Base-by-base conservation (phyloP, 169 alveolate genomes). In the Plasmodium coatneyi region DNA sequence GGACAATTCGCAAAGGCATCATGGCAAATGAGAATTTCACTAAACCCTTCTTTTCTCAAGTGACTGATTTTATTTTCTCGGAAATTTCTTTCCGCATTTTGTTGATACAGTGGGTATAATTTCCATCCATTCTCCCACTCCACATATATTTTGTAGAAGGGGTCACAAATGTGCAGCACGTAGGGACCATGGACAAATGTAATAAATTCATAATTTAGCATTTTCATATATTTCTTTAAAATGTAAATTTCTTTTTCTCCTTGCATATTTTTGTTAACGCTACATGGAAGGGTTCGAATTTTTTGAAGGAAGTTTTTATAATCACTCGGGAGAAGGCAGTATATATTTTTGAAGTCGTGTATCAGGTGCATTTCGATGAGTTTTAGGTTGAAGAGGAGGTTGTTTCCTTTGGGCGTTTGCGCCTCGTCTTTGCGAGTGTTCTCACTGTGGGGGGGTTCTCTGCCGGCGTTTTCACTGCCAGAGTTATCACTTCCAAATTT, bases 231-330 rank as follows among this genome's bases (percentile, higher is more conserved):
- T 87, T 87, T 87, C 82, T 87, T 87, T 87, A 87, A 87, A 39
- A 87, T 87, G 71, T 54, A 87, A 56, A 87, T 87, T 87, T 78
- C 87, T 34, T 87, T 87, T 79, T 87, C 93, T 39, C 93, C 93
- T 87, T 87, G 93, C 71, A 79, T 36, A 79, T 79, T 78, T 79
- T 87, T 87, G 71, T 87, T 76, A 78, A 72, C 30, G 71, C 12
- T 87, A 87, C 80, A 87, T 28, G 93, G 49, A 30, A 66, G 43
- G 25, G 43, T 79, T 22, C 89, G 39, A 22, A 87, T 71, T 78
- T 80, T 76, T 79, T 79, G 83, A 87, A 87, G 93, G 49, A 87
- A 87, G n/a, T 52, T 87, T 56, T 87, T 87, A 60, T 87, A 87
- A 39, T 87, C 87, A 60, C 46, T 54, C 9, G 93, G 93, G n/a